Evolutionary conservation across 768 basidiomycete genomes (phyloP).

Genomic region (Leccinellum rugosiceps): DNA sequence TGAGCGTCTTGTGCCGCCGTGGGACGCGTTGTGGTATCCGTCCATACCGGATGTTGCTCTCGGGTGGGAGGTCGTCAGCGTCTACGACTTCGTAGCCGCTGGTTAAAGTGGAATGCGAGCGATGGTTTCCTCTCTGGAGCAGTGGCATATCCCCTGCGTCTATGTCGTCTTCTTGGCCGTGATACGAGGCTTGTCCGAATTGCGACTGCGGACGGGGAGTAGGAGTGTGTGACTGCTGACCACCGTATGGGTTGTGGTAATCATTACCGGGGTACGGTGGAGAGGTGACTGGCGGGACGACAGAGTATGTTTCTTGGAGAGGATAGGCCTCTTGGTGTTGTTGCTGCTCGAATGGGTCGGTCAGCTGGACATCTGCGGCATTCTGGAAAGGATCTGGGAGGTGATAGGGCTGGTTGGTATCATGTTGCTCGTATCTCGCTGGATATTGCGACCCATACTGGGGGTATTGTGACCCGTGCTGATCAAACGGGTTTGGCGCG

Average conservation of each 20-base stretch:
- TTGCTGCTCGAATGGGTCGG: constrained; percentile 26
- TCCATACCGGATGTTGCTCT: constrained; percentile 79
- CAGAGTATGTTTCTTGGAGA: constrained; percentile 23
- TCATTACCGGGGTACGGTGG: constrained; percentile 17
- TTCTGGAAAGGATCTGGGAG: constrained; percentile 39
- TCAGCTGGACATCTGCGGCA: constrained; percentile 14
- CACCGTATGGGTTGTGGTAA: constrained; percentile 22
- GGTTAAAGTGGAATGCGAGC: constrained; percentile 37
- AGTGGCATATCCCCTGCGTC: constrained; percentile 71
- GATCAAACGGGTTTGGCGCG: constrained; percentile 41
- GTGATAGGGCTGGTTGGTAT: constrained; percentile 33
- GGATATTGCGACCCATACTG: constrained; percentile 32
- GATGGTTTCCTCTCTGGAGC: constrained; percentile 41
- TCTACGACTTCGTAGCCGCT: constrained; percentile 40
- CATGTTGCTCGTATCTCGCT: constrained; percentile 32
- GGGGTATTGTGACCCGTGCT: constrained; percentile 29
- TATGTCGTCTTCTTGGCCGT: constrained; percentile 40
- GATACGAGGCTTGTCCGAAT: constrained; percentile 32
- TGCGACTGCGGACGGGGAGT: constrained; percentile 26
- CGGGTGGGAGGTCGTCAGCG: constrained; percentile 32
- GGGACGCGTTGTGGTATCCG: constrained; percentile 89
- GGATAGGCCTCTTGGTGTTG: constrained; percentile 15
- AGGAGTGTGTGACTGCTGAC: constrained; percentile 15
- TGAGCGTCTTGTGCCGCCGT: constrained; percentile 89
- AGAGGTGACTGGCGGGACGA: constrained; percentile 13